Conservation (phyloP, 768 basidiomycete genomes). For the Neoboletus brunneissimus region DNA sequence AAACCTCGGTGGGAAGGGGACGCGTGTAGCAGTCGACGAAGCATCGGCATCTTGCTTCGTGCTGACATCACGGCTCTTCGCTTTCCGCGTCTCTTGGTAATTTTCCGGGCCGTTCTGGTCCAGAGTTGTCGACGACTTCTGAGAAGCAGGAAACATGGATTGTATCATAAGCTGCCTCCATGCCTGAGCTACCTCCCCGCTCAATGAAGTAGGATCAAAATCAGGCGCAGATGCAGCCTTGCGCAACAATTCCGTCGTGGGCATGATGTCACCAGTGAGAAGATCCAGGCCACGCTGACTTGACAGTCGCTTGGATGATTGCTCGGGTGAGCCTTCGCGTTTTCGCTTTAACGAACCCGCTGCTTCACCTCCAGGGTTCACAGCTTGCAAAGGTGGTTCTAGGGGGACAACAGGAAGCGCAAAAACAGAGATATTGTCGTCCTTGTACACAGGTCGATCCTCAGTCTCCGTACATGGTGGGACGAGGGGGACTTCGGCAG, state of each 20-base stretch:
- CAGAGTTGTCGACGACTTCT: slow-evolving; percentile 4
- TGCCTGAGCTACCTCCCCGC: slow-evolving; percentile 46
- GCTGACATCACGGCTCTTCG: slow-evolving; percentile 1
- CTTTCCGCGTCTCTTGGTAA: slow-evolving; percentile 12
- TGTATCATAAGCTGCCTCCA: slow-evolving; percentile 53
- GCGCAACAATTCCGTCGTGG: slow-evolving; percentile 12
- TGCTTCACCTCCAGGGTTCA: not conserved
- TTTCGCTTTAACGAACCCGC: slow-evolving; percentile 38
- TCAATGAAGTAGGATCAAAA: slow-evolving; percentile 35
- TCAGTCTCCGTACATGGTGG: slow-evolving; percentile 17
- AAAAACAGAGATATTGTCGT: slow-evolving; percentile 64
- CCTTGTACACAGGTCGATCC: slow-evolving; percentile 50
- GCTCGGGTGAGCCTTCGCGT: slow-evolving; percentile 39
- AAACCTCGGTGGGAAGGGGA: slow-evolving; percentile 16
- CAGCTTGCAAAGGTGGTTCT: not conserved
- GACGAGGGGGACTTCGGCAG: slow-evolving; percentile 41
- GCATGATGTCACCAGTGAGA: not conserved
- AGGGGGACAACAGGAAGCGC: slow-evolving; percentile 48
- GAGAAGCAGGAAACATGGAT: slow-evolving; percentile 59
- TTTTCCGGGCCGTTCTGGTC: slow-evolving; percentile 6
- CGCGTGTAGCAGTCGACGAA: slow-evolving; percentile 9
- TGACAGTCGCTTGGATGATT: slow-evolving; percentile 35
- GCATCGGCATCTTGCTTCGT: not conserved
- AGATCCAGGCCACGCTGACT: not conserved
- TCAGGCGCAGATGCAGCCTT: slow-evolving; percentile 22